Percentiles rank a stretch among this genome's conserved stretches.
Conservation (phyloP, 352 stramenopile genomes). For the Pythium coloratum region DNA sequence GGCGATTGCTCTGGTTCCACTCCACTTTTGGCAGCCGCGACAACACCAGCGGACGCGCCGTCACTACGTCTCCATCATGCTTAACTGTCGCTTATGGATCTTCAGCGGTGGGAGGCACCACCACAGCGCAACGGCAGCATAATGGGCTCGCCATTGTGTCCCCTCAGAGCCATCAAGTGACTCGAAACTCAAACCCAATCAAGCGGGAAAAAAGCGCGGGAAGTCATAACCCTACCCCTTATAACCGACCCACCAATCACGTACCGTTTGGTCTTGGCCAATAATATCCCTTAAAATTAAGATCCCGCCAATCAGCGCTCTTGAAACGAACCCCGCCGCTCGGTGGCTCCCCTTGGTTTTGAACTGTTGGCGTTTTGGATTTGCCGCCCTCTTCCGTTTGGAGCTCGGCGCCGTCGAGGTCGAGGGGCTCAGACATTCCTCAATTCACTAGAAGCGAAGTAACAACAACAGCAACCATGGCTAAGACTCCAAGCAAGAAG, state of each 20-base stretch:
- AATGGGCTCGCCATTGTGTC: too few relatives aligned
- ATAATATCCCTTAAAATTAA: slow-evolving; percentile 23
- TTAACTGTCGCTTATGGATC: neutral
- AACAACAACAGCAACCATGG: slow-evolving; percentile 75
- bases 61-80: neutral
- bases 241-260: slow-evolving; percentile 24
- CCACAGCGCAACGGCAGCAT: neutral
- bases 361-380: slow-evolving; percentile 11
- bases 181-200: neutral
- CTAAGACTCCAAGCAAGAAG: slow-evolving; percentile 96
- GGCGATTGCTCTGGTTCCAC: neutral
- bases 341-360: slow-evolving; percentile 5
- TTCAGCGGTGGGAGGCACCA: neutral
- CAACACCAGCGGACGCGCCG: neutral
- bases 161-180: too few relatives aligned
- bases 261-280: slow-evolving; percentile 9
- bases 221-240: slow-evolving; percentile 19
- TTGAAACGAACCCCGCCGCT: slow-evolving; percentile 12
- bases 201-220: slow-evolving; percentile 21
- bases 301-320: slow-evolving; percentile 29
- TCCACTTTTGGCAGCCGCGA: neutral
- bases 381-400: neutral
- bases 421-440: slow-evolving; percentile 23
- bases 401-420: neutral
- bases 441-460: slow-evolving; percentile 34